Evolutionary conservation across 2,329 filamentous ascomycete genomes (phyloP).

Genomic region (Cercospora sp.): DNA sequence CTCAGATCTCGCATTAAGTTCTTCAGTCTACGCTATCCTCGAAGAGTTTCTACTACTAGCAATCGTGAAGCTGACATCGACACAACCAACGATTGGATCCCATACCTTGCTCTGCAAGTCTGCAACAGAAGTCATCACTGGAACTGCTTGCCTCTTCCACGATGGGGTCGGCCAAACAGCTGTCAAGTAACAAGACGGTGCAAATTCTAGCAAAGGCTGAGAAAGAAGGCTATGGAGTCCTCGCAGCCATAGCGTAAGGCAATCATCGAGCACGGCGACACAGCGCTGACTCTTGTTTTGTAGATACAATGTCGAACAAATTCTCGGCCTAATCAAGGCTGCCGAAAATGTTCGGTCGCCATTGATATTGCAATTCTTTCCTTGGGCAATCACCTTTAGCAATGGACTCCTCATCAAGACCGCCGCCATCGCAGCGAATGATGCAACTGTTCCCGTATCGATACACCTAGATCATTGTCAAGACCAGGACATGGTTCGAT

Average conservation of each 20-base stretch:
- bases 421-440: constrained; percentile 29
- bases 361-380: constrained; percentile 34
- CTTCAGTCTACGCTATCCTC: background rate
- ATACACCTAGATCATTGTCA: constrained; percentile 38
- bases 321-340: constrained; percentile 34
- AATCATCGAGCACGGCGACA: background rate
- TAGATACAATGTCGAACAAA: constrained; percentile 33
- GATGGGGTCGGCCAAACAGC: background rate
- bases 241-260: constrained; percentile 26
- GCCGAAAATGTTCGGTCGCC: constrained; percentile 35
- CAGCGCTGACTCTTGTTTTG: background rate
- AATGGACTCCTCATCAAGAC: constrained; percentile 32
- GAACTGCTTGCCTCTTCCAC: background rate
- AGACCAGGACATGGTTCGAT: constrained; percentile 25
- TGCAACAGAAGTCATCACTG: background rate
- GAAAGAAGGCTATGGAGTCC: constrained; percentile 28
- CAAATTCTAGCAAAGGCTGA: constrained; percentile 28
- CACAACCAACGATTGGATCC: background rate
- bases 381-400: constrained; percentile 34
- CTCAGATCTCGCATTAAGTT: background rate
- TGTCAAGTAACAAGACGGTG: constrained; percentile 19
- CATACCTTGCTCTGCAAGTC: background rate
- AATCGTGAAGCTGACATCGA: background rate
- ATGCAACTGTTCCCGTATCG: constrained; percentile 32
- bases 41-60: background rate